Percentiles rank a stretch among this genome's conserved stretches.
Evolutionary conservation across 2,329 filamentous ascomycete genomes (phyloP).

Genomic region (Alternaria postmessia): DNA sequence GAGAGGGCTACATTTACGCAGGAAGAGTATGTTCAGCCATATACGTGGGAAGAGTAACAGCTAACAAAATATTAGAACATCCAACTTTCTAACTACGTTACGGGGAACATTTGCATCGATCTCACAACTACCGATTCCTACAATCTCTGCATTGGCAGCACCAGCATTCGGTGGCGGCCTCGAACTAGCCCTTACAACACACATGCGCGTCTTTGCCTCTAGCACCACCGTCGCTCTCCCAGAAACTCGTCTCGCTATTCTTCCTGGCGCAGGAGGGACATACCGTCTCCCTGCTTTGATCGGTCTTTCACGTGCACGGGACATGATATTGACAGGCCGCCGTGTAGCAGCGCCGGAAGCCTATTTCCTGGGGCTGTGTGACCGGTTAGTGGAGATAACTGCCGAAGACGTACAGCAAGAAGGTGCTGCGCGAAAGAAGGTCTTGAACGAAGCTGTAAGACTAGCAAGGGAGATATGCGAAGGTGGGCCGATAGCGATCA

Average conservation of each 20-base stretch:
- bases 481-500: conserved; percentile 83
- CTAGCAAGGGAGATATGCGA: conserved; percentile 87
- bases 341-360: conserved; percentile 83
- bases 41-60: neutral
- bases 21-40: conserved; percentile 71
- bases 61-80: conserved; percentile 66
- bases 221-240: conserved; percentile 82
- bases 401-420: conserved; percentile 61
- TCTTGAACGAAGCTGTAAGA: conserved; percentile 77
- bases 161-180: conserved; percentile 91
- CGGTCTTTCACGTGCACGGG: conserved; percentile 81
- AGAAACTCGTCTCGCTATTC: conserved; percentile 91
- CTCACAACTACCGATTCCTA: conserved; percentile 81
- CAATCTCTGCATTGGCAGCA: conserved; percentile 86
- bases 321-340: conserved; percentile 90
- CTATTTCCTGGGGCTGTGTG: conserved; percentile 88
- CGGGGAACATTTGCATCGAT: conserved; percentile 78
- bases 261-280: conserved; percentile 93
- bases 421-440: conserved; percentile 69
- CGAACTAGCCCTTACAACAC: conserved; percentile 87
- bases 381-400: conserved; percentile 84
- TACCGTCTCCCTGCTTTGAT: conserved; percentile 85
- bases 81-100: conserved; percentile 78
- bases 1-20: conserved; percentile 79
- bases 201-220: conserved; percentile 86